A percentile compares a stretch with the other conserved stretches of the same genome.
phyloP scores from a whole-genome alignment of 192 early-diverging fungal species.

The Spinellus fusiger region DNA sequence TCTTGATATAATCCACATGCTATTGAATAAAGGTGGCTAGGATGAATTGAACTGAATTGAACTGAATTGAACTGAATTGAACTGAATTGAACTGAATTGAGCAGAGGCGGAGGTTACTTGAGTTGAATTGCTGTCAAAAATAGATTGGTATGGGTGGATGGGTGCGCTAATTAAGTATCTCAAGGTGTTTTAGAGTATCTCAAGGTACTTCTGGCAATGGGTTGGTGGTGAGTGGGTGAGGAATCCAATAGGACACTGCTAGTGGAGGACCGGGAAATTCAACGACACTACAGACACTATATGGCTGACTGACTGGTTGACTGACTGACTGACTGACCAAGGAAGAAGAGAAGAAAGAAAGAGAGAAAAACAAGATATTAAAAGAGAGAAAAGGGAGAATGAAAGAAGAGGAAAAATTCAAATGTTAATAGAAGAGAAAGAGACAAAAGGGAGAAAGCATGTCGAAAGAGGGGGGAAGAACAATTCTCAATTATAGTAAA shows the following conservation, averaged over 20 bases:
- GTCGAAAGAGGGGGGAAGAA: background rate
- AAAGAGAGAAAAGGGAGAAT: background rate
- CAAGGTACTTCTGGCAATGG: too few species aligned
- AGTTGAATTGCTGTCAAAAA: background rate
- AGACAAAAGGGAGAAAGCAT: background rate
- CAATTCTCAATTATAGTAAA: conserved; percentile 7
- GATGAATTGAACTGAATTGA: background rate
- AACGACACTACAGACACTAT: too few species aligned
- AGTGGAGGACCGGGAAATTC: background rate
- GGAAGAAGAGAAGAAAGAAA: conserved; percentile 1
- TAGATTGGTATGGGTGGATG: background rate
- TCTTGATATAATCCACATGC: conserved; percentile 28
- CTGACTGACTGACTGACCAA: background rate
- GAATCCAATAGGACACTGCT: too few species aligned
- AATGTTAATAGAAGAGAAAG: background rate
- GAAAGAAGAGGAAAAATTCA: background rate
- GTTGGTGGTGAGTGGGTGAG: too few species aligned
- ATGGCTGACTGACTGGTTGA: background rate
- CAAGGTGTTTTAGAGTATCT: too few species aligned
- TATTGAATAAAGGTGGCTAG: background rate
- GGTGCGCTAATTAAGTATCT: background rate
- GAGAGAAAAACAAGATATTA: conserved; percentile 2
- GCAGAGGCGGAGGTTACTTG: background rate
- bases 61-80: background rate
- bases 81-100: background rate